phyloP scores from a whole-genome alignment of 2,329 filamentous ascomycete genomes.

The Scortechinia acanthostroma region DNA sequence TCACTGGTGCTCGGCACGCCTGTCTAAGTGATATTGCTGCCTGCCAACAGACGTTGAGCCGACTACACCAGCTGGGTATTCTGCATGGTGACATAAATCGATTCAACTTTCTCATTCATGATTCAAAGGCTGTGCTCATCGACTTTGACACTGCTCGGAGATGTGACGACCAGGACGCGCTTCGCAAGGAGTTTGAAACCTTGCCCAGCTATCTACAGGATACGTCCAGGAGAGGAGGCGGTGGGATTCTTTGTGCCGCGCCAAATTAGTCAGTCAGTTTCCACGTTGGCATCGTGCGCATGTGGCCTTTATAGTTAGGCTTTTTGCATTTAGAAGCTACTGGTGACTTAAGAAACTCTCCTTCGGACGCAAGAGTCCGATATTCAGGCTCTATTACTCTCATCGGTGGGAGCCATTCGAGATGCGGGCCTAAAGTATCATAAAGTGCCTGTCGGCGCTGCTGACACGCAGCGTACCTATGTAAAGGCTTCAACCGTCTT shows the following conservation, averaged over 20 bases:
- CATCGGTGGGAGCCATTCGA: no score
- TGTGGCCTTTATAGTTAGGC: no score
- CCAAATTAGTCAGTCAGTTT: no score
- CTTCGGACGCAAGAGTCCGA: no score
- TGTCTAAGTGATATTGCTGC: background rate
- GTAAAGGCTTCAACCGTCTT: no score
- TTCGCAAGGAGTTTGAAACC: slow-evolving; percentile 9
- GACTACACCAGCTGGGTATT: background rate
- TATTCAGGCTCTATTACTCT: no score
- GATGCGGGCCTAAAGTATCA: no score
- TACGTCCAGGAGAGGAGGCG: background rate
- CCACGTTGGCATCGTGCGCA: no score
- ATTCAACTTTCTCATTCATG: background rate
- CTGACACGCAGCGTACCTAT: no score
- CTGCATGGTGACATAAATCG: background rate
- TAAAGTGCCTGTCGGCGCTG: no score
- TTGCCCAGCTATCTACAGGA: slow-evolving; percentile 7
- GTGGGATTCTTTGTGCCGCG: background rate
- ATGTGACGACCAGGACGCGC: slow-evolving; percentile 10
- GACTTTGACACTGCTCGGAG: slow-evolving; percentile 8
- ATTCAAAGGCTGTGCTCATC: background rate
- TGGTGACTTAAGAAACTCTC: no score
- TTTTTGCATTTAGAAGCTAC: no score
- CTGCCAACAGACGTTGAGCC: background rate
- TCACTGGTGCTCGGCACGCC: background rate